phyloP scores from a whole-genome alignment of 2,329 filamentous ascomycete genomes.

The Colletotrichum sp. region DNA sequence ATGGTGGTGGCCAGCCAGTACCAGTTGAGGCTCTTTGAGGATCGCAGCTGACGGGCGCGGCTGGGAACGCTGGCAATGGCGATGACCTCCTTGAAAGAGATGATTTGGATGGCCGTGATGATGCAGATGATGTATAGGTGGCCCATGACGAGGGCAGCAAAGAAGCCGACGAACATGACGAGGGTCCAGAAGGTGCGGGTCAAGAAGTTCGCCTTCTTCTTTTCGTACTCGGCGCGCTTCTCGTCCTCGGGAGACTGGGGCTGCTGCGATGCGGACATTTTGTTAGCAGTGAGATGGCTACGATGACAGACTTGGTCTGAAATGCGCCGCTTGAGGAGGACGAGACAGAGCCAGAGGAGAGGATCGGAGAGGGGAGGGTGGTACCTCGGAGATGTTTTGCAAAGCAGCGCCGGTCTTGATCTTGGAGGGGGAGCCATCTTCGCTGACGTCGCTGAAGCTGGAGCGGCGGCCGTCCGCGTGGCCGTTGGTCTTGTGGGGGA shows the following conservation, averaged over 20 bases:
- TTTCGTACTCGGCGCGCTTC: slow-evolving; percentile 78
- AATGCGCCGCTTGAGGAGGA: neutral
- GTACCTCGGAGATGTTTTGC: slow-evolving; percentile 43
- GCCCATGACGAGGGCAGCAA: slow-evolving; percentile 89
- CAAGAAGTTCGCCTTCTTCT: slow-evolving; percentile 98
- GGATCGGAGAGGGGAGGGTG: neutral
- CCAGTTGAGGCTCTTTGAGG: slow-evolving; percentile 98
- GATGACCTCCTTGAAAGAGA: slow-evolving; percentile 99
- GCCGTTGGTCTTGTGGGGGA: slow-evolving; percentile 58
- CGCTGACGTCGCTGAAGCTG: slow-evolving; percentile 75
- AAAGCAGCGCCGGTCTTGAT: slow-evolving; percentile 28
- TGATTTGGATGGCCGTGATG: slow-evolving; percentile 91
- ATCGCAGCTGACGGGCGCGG: slow-evolving; percentile 85
- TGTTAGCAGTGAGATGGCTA: neutral
- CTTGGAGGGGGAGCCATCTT: slow-evolving; percentile 51
- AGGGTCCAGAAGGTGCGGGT: slow-evolving; percentile 97
- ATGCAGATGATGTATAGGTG: slow-evolving; percentile 97
- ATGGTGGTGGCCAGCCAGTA: slow-evolving; percentile 99
- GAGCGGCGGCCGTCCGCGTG: slow-evolving; percentile 64
- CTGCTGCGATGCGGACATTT: slow-evolving; percentile 39
- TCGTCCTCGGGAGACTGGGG: slow-evolving; percentile 42
- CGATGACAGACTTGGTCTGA: neutral
- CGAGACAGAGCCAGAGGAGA: neutral
- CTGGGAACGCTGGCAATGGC: slow-evolving; percentile 95
- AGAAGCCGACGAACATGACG: slow-evolving; percentile 95